Evolutionary conservation across 1,284 basidiomycete genomes (phyloP).

Genomic region (Cutaneotrichosporon sp.): DNA sequence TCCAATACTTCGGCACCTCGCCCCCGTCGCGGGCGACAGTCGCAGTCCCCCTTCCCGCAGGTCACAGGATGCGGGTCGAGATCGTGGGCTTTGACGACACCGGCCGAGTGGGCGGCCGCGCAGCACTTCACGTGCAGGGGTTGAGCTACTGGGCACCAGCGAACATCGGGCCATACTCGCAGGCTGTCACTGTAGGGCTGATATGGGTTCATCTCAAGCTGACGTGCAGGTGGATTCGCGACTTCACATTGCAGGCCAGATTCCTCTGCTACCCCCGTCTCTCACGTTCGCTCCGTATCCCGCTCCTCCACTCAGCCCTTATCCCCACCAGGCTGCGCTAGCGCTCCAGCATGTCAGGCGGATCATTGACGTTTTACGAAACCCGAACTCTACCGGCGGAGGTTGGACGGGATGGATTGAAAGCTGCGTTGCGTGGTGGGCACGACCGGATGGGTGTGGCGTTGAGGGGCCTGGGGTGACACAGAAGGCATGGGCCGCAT

Average conservation of each 20-base stretch:
- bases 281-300: conserved; percentile 62
- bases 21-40: conserved; percentile 93
- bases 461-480: conserved; percentile 50
- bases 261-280: conserved; percentile 74
- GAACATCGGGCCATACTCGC: conserved; percentile 97
- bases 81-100: conserved; percentile 60
- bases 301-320: conserved; percentile 18
- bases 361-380: conserved; percentile 59
- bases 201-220: not conserved
- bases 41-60: conserved; percentile 62
- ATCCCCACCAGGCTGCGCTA: conserved; percentile 55
- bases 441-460: conserved; percentile 36
- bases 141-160: conserved; percentile 98
- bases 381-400: conserved; percentile 53
- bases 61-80: conserved; percentile 64
- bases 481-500: conserved; percentile 50
- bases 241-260: conserved; percentile 89
- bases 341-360: conserved; percentile 74
- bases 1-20: conserved; percentile 76
- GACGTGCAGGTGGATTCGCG: conserved; percentile 61
- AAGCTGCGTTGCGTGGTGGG: conserved; percentile 61
- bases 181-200: conserved; percentile 70
- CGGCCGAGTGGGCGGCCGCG: conserved; percentile 43
- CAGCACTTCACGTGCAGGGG: conserved; percentile 86
- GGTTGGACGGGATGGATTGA: conserved; percentile 63